phyloP scores from a whole-genome alignment of 352 stramenopile species.

The Blastocystis sp. region DNA sequence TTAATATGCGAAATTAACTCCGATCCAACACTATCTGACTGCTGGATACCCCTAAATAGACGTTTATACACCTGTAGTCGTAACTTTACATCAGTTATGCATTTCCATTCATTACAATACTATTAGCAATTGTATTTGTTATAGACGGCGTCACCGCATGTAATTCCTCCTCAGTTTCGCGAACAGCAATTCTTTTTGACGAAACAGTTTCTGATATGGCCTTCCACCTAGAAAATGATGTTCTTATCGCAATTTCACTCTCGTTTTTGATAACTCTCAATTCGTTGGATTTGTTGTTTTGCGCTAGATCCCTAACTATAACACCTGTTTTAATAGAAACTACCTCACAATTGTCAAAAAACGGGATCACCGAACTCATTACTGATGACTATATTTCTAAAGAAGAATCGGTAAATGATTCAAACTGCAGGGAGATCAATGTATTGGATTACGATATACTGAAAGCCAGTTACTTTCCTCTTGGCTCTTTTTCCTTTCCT shows the following conservation, averaged over 20 bases:
- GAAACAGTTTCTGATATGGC: too few relatives aligned
- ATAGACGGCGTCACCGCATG: neutral
- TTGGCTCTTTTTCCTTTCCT: too few relatives aligned
- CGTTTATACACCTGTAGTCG: neutral
- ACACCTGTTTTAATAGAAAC: neutral
- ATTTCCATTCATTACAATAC: neutral
- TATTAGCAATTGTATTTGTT: neutral
- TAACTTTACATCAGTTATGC: neutral
- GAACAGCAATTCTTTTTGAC: too few relatives aligned
- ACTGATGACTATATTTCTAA: neutral
- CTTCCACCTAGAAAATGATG: too few relatives aligned
- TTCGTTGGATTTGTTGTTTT: neutral
- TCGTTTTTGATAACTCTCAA: neutral
- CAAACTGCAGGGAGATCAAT: too few relatives aligned
- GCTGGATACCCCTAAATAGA: neutral
- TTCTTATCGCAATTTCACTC: neutral
- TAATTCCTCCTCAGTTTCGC: too few relatives aligned
- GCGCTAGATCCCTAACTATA: neutral
- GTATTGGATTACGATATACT: too few relatives aligned
- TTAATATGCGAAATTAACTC: neutral
- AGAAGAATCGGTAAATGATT: too few relatives aligned
- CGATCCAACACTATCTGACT: too few relatives aligned
- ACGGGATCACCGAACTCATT: slow-evolving; percentile 3
- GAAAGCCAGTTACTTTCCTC: too few relatives aligned
- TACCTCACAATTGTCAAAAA: neutral